Percentiles rank a stretch among this genome's conserved stretches.
These are phyloP conservation scores for Grosmannia penicillata DNA, from an alignment of 2,329 filamentous ascomycete species.

Conservation along the genomic window DNA sequence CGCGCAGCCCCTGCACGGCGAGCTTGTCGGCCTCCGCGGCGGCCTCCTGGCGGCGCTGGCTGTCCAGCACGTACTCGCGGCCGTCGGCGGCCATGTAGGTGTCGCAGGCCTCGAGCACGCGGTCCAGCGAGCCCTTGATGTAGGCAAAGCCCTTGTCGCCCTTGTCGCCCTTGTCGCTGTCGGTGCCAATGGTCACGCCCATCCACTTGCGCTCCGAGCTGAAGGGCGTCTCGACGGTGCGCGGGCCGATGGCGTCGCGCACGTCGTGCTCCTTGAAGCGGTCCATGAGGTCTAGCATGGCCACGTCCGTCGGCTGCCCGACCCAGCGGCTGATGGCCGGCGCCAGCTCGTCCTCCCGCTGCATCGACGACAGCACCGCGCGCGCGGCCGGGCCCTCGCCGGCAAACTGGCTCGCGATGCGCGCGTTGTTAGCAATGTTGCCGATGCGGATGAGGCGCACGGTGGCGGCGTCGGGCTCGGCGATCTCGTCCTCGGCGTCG, in stretches of 20 bases:
- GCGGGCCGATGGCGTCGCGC: constrained; percentile 68
- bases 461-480: constrained; percentile 56
- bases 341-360: constrained; percentile 42
- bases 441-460: constrained; percentile 76
- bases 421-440: constrained; percentile 91
- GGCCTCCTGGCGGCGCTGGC: constrained; percentile 57
- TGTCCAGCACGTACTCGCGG: constrained; percentile 72
- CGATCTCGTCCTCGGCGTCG: constrained; percentile 36
- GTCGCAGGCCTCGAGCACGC: constrained; percentile 73
- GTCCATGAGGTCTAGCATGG: constrained; percentile 88
- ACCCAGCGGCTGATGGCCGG: constrained; percentile 75
- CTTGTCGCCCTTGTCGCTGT: constrained; percentile 26
- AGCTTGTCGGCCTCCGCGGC: constrained; percentile 68
- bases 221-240: constrained; percentile 79
- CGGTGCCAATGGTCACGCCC: constrained; percentile 71
- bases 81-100: constrained; percentile 81
- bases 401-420: constrained; percentile 59
- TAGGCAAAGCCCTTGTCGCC: constrained; percentile 70
- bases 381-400: constrained; percentile 57
- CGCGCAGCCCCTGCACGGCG: constrained; percentile 77
- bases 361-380: constrained; percentile 74
- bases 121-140: constrained; percentile 88
- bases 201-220: constrained; percentile 99
- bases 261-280: constrained; percentile 84
- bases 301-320: constrained; percentile 92